Conservation (phyloP, 2,329 filamentous ascomycete genomes). For the Myotisia sp. region DNA sequence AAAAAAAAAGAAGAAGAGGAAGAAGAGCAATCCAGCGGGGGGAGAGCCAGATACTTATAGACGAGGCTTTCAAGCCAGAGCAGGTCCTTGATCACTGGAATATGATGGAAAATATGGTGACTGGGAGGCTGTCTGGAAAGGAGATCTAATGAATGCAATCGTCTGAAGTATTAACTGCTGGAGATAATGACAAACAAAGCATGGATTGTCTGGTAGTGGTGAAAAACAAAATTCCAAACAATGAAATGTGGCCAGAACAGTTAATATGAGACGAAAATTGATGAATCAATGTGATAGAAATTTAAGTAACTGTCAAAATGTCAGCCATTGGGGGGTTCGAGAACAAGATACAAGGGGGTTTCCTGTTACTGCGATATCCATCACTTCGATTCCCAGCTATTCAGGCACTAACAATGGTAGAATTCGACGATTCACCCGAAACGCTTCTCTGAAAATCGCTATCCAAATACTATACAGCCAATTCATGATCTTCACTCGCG, state of each 20-base stretch:
- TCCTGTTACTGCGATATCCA: too few relatives aligned
- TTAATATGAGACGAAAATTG: constrained; percentile 1
- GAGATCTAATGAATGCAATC: background rate
- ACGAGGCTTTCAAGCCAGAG: background rate
- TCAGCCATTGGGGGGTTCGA: too few relatives aligned
- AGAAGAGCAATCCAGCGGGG: background rate
- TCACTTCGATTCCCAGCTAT: too few relatives aligned
- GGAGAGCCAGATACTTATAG: background rate
- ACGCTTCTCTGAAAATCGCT: too few relatives aligned
- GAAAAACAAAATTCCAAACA: constrained; percentile 1
- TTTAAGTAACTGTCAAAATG: too few relatives aligned
- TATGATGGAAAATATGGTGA: background rate
- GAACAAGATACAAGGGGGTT: too few relatives aligned
- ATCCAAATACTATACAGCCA: too few relatives aligned
- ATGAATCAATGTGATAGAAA: too few relatives aligned
- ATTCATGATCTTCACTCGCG: too few relatives aligned
- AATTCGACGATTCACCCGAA: too few relatives aligned
- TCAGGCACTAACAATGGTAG: too few relatives aligned
- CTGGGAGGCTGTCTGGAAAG: background rate
- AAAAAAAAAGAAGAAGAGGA: background rate
- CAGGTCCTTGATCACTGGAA: background rate
- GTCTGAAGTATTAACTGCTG: constrained; percentile 3
- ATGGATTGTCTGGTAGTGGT: background rate
- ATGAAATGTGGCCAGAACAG: background rate
- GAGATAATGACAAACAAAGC: background rate